These are phyloP conservation scores for Pythium insidiosum DNA, from an alignment of 352 stramenopile species.

Conservation along the genomic window DNA sequence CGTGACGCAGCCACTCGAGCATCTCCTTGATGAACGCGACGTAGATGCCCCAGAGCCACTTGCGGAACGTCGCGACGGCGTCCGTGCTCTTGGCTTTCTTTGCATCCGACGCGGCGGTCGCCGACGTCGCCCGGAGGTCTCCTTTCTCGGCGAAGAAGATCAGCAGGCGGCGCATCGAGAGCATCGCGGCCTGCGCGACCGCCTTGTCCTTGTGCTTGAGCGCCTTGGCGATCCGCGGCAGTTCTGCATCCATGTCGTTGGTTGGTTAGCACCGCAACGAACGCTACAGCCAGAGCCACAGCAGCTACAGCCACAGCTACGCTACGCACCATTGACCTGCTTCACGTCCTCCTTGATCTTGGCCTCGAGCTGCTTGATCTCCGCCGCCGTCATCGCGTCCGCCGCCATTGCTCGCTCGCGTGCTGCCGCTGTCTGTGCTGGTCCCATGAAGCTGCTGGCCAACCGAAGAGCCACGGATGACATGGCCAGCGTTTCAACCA, in stretches of 20 bases:
- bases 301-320: neutral
- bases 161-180: conserved; percentile 69
- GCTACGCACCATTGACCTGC: conserved; percentile 60
- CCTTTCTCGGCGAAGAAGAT: conserved; percentile 81
- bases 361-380: conserved; percentile 83
- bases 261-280: neutral
- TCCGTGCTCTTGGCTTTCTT: conserved; percentile 58
- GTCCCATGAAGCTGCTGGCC: neutral
- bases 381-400: conserved; percentile 40
- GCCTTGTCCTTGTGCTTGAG: conserved; percentile 66
- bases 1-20: conserved; percentile 57
- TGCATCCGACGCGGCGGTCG: conserved; percentile 5
- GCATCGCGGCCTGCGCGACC: conserved; percentile 67
- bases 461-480: conserved; percentile 18
- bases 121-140: conserved; percentile 38
- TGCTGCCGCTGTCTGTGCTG: conserved; percentile 2
- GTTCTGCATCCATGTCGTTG: no score
- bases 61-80: conserved; percentile 64
- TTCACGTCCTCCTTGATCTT: conserved; percentile 84
- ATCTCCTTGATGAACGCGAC: conserved; percentile 77
- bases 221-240: conserved; percentile 66
- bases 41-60: conserved; percentile 83
- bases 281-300: neutral
- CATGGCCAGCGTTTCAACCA: conserved; percentile 11
- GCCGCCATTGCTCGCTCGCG: neutral